Evolutionary conservation across 2,329 filamentous ascomycete genomes (phyloP).

Genomic region (Aspergillus thermomutatus): DNA sequence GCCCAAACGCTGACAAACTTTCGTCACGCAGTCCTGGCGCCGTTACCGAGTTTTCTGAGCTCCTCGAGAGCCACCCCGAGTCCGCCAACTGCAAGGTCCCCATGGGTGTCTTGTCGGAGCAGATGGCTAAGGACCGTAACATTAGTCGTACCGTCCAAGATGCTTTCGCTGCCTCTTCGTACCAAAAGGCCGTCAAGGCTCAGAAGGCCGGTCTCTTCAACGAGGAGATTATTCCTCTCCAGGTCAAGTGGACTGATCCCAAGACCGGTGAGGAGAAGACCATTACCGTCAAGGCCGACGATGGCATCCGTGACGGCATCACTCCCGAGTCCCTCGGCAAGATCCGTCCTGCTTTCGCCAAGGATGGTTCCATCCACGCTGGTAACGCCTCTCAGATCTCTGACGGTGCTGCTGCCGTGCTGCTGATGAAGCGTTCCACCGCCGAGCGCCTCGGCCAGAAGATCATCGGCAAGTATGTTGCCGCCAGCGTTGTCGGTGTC

Average conservation of each 20-base stretch:
- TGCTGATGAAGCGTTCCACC: constrained; percentile 91
- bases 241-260: constrained; percentile 82
- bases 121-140: constrained; percentile 85
- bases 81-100: constrained; percentile 95
- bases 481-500: constrained; percentile 81
- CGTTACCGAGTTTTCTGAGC: constrained; percentile 88
- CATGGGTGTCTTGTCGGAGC: constrained; percentile 90
- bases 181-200: constrained; percentile 82
- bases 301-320: constrained; percentile 80
- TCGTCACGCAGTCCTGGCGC: constrained; percentile 62
- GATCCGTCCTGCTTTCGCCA: constrained; percentile 85
- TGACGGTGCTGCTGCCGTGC: constrained; percentile 89
- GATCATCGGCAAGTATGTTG: constrained; percentile 89
- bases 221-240: constrained; percentile 84
- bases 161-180: constrained; percentile 88
- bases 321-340: constrained; percentile 86
- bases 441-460: constrained; percentile 83
- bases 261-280: constrained; percentile 84
- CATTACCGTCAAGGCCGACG: constrained; percentile 79
- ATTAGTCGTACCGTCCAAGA: constrained; percentile 75
- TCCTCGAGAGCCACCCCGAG: constrained; percentile 75
- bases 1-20: background rate
- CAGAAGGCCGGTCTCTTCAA: constrained; percentile 88
- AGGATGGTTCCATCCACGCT: constrained; percentile 90
- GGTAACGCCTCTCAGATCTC: constrained; percentile 96